Evolutionary conservation across 2,329 filamentous ascomycete genomes (phyloP), one percentile per base, ranked within the genome.

Genomic region (Aschersonia sp.): DNA sequence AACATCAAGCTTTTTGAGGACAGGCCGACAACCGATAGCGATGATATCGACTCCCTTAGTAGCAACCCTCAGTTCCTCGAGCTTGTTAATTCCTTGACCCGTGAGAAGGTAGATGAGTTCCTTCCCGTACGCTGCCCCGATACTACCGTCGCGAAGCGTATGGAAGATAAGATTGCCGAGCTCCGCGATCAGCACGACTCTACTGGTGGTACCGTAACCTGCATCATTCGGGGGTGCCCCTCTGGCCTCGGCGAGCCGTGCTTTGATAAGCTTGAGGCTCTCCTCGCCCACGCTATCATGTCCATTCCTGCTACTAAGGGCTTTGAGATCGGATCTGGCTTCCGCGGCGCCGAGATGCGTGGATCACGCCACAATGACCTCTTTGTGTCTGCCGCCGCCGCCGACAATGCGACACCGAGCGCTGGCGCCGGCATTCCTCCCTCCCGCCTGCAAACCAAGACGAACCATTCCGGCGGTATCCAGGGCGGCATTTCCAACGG

Each of bases 401-500:
- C 65, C 47, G 64, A 68, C 35, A 22, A 22, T 22, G 22, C 22
- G 70, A 66, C 2, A 71, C 70, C 12, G 66, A 66, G 30, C 61
- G 59, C 44, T 65, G 66, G 29, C 40, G 22, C 14, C 2, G 40
- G 71, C 71, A 32, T 63, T 73, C 12, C 65, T 69, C 32, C 68
- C 70, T 49, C 78, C 84, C 14, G 75, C 72, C 52, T 75, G 95
- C 47, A 83, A 81, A 95, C 90, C 48, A 85, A 84, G 70, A 95
- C 90, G 30, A 97, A 97, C 72, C 88, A 95, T 72, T 90, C 84
- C 2, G 90, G 90, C 10, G 92, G 90, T 53, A 87, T 97, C 56
- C 90, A 97, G 69, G 92, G 90, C 42, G 90, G 90, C 46, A 97
- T 97, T 66, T 83, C 84, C 45, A 97, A 97, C 65, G 92, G 90